Evolutionary conservation across 257 asterid species (phyloP), one percentile per base, ranked within the genome.

Genomic region (Penstemon newberryi): DNA sequence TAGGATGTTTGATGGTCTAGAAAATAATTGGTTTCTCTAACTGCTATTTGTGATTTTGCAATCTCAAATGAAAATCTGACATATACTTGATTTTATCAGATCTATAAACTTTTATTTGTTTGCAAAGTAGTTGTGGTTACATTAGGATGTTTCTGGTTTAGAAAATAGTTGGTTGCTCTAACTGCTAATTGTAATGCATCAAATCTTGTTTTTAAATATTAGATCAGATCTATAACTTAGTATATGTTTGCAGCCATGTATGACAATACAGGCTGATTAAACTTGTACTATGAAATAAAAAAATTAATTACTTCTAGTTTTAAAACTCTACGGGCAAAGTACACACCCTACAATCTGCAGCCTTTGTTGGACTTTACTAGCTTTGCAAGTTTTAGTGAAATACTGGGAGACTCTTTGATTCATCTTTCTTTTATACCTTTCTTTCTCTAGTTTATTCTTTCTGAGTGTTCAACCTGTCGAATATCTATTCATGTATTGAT

Each of bases 1-100:
- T 33, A 42, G 63, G 57, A 36, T 68, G 73, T 55, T 56, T 45
- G 9, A 8, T 57, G 66, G 55, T 46, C 18, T 45, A 25, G 73
- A 49, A 49, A 10, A 8, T 56, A 57, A 45, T 41, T 70, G 46
- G 63, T 52, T 61, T 40, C 46, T 43, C 47, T 63, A 54, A 55
- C 37, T 63, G 41, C 41, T 59, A 36, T 18, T 46, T 25, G 12
- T 51, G 67, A 47, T 39, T 52, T 3, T 33, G 43, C 46, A 7
- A 56, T 43, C 55, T 68, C 55, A 54, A 53, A 42, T 63, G 15
- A 15, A 46, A 47, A 46, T 43, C 40, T 5, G 19, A 45, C 12
- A 39, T 8, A 4, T 64, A 11, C 59, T 38, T 38, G 40, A 40
- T 52, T 49, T 8, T 39, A 38, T 52, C 51, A 38, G 9, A 45